phyloP scores from a whole-genome alignment of 148 eudicot genomes.

The Rhododendron simsii region DNA sequence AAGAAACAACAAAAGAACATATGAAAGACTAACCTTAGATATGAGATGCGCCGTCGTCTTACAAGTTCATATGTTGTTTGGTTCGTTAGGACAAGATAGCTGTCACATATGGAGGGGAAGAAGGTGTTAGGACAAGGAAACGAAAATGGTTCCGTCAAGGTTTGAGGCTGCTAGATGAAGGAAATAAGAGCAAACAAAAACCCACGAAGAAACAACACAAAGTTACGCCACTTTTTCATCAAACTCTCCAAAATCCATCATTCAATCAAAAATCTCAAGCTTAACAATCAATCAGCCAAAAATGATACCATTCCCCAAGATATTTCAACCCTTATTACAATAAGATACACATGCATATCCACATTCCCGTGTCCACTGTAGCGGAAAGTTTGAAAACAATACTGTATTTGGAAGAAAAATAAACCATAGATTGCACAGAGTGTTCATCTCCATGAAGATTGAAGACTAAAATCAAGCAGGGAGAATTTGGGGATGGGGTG shows the following conservation, averaged over 20 bases:
- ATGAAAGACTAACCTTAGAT: constrained; percentile 59
- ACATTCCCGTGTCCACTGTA: no score
- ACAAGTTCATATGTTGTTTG: constrained; percentile 95
- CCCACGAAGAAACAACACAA: neutral
- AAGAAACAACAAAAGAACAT: neutral
- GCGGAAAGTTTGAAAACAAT: neutral
- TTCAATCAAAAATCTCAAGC: neutral
- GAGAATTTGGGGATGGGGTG: neutral
- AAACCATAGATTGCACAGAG: neutral
- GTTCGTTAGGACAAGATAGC: constrained; percentile 80
- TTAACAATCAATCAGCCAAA: neutral
- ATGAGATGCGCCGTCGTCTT: constrained; percentile 72
- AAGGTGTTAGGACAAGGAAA: constrained; percentile 2
- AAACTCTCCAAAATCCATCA: neutral
- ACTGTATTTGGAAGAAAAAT: neutral
- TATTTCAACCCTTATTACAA: neutral
- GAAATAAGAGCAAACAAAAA: neutral
- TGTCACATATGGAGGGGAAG: constrained; percentile 16
- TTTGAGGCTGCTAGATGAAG: neutral
- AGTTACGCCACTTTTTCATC: neutral
- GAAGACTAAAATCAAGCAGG: neutral
- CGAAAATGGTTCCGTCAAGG: neutral
- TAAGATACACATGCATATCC: neutral
- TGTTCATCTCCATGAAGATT: neutral
- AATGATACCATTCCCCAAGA: neutral